Base-by-base conservation (phyloP, 2,329 filamentous ascomycete species). In the Sclerotinia subarctica region DNA sequence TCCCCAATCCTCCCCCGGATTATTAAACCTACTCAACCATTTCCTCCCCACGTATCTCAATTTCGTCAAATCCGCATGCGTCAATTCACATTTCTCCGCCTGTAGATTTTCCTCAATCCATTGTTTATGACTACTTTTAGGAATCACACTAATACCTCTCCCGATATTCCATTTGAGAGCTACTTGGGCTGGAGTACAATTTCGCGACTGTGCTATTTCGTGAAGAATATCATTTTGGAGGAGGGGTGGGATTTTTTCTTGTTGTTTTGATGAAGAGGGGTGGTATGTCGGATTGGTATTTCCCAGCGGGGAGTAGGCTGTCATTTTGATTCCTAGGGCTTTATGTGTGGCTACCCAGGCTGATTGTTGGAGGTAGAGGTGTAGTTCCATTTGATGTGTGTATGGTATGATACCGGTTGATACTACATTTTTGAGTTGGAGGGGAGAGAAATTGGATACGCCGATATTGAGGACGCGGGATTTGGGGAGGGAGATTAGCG, bases 301-400 rank as follows among this genome's bases (percentile, higher is more conserved):
- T 29, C 77, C 78, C 0, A 78, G 71, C 1, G 78, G 78, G 32
- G 76, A 77, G 70, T 78, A 79, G 8, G 78, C 77, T 1, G 78
- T 70, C 1, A 79, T 73, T 46, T 76, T 73, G 47, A 80, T 78
- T 17, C 73, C 73, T n/a, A 77, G 66, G 15, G 71, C 68, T 44
- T 66, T 58, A 10, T 78, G 73, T 58, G 73, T 73, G 11, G 70
- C 44, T 21, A 73, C 64, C 68, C 74, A 77, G 3, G 68, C 51
- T 1, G 71, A 64, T 32, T 89, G 91, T 2, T 90, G 90, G 82
- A 90, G 88, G 81, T 90, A 90, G 38, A 90, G 91, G 80, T 93
- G 90, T 21, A 93, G 84, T 80, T 94, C 91, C 77, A 92, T 85
- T 80, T 94, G 91, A 84, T 94, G 93, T 71, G 91, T 90, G 21